Evolutionary conservation across 306 rosid species (phyloP).

Genomic region (Prunus fruticosa): DNA sequence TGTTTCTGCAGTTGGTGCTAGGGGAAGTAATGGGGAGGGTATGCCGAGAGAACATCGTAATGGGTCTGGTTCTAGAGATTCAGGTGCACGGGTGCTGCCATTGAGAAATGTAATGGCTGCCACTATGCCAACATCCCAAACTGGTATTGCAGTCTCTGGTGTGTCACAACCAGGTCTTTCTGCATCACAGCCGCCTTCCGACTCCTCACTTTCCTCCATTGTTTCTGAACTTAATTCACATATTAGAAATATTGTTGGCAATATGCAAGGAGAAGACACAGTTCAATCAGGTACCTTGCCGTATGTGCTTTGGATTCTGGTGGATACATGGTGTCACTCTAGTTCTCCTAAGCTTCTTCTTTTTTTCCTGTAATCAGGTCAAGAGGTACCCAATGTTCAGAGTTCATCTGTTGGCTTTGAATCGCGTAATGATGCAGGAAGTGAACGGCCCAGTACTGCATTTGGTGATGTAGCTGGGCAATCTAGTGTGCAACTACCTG

Average conservation of each 20-base stretch:
- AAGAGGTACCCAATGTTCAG: conserved; percentile 36
- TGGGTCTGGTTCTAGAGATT: conserved; percentile 57
- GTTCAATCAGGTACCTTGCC: conserved; percentile 51
- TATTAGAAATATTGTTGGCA: conserved; percentile 49
- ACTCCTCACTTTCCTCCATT: conserved; percentile 57
- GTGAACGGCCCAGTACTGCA: conserved; percentile 39
- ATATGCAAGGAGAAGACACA: conserved; percentile 45
- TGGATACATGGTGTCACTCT: not conserved
- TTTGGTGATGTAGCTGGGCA: conserved; percentile 32
- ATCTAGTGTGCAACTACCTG: conserved; percentile 34
- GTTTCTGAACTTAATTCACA: conserved; percentile 55
- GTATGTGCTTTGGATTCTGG: conserved; percentile 3
- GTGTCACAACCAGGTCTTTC: conserved; percentile 49
- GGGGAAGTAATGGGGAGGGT: conserved; percentile 76
- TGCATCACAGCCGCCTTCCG: conserved; percentile 51
- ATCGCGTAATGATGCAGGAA: conserved; percentile 28
- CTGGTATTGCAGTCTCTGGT: conserved; percentile 37
- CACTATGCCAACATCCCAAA: conserved; percentile 46
- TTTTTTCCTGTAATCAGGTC: conserved; percentile 48
- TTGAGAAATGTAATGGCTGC: conserved; percentile 55
- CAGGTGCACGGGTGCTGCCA: conserved; percentile 52
- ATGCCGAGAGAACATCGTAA: conserved; percentile 45
- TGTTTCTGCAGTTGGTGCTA: conserved; percentile 65
- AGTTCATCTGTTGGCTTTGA: conserved; percentile 50
- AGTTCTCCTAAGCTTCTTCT: conserved; percentile 22